Percentiles rank a stretch among this genome's conserved stretches.
These are phyloP conservation scores for Aphanomyces invadans DNA, from an alignment of 352 stramenopile species.

Conservation along the genomic window DNA sequence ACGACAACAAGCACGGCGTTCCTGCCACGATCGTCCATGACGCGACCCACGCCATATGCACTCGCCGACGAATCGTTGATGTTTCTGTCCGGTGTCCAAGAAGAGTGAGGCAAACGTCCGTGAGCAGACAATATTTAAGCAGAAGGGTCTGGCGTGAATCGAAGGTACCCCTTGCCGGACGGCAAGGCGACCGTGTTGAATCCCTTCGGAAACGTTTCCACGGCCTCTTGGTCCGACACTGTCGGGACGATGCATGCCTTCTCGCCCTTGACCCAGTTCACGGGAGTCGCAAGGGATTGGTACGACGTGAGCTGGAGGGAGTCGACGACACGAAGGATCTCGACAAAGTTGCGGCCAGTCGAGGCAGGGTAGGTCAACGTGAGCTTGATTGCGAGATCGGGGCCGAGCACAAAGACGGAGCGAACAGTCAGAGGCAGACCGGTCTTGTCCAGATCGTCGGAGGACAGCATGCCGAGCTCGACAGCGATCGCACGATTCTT, in stretches of 20 bases:
- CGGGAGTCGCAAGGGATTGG: constrained; percentile 46
- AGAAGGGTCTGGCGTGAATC: constrained; percentile 48
- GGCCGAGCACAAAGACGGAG: constrained; percentile 88
- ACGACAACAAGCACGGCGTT: too few relatives aligned
- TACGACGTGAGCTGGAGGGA: constrained; percentile 72
- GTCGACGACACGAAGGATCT: constrained; percentile 87
- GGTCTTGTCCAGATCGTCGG: constrained; percentile 60
- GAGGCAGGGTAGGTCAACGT: constrained; percentile 88
- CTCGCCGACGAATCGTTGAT: not conserved
- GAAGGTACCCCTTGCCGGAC: constrained; percentile 65
- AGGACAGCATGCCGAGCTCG: constrained; percentile 83
- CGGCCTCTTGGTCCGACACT: constrained; percentile 51
- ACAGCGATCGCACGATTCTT: constrained; percentile 60
- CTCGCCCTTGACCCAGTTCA: constrained; percentile 65
- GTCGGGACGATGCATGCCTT: constrained; percentile 54
- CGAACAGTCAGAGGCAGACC: constrained; percentile 86
- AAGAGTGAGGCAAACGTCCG: not conserved
- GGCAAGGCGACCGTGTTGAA: constrained; percentile 53
- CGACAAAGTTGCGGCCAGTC: constrained; percentile 89
- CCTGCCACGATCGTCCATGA: too few relatives aligned
- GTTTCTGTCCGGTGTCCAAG: not conserved
- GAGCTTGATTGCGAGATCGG: constrained; percentile 84
- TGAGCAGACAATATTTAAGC: constrained; percentile 14
- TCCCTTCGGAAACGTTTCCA: constrained; percentile 52
- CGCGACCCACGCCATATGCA: too few relatives aligned